These are phyloP conservation scores for Setaria italica DNA, from an alignment of 202 grass and related monocot species.

Conservation along the genomic window DNA sequence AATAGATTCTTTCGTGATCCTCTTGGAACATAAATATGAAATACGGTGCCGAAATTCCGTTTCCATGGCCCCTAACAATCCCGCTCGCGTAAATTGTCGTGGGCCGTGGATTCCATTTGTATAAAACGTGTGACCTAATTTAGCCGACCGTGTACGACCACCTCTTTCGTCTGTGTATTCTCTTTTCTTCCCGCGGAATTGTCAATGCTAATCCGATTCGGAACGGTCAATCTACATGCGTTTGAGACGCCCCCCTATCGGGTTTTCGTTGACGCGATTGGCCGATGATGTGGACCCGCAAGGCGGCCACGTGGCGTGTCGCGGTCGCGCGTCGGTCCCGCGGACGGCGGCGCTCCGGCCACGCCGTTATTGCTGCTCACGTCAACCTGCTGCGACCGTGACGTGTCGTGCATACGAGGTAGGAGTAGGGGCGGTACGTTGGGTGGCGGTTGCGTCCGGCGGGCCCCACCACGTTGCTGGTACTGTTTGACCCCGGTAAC, in stretches of 20 bases:
- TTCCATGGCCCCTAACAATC: too few relatives aligned
- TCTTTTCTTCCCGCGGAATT: not conserved
- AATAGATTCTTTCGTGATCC: too few relatives aligned
- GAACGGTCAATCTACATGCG: not conserved
- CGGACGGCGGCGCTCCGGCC: not conserved
- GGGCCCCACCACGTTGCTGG: not conserved
- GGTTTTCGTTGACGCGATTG: not conserved
- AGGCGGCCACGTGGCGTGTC: slow-evolving; percentile 11
- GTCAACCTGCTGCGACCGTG: slow-evolving; percentile 33
- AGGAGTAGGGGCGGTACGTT: not conserved
- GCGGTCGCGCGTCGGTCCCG: not conserved
- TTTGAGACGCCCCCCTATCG: not conserved
- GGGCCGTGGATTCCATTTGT: too few relatives aligned
- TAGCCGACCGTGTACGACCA: too few relatives aligned
- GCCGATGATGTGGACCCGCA: not conserved
- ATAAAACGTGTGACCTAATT: too few relatives aligned
- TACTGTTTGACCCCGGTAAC: not conserved
- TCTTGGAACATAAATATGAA: too few relatives aligned
- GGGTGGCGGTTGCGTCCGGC: not conserved
- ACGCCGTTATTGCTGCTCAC: not conserved
- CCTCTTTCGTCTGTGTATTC: too few relatives aligned
- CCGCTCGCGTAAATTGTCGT: too few relatives aligned
- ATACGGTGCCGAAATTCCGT: too few relatives aligned
- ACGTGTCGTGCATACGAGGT: slow-evolving; percentile 54
- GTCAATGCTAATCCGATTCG: not conserved